Base-by-base conservation (phyloP, 192 early-diverging fungal species). In the Coemansia umbellata region DNA sequence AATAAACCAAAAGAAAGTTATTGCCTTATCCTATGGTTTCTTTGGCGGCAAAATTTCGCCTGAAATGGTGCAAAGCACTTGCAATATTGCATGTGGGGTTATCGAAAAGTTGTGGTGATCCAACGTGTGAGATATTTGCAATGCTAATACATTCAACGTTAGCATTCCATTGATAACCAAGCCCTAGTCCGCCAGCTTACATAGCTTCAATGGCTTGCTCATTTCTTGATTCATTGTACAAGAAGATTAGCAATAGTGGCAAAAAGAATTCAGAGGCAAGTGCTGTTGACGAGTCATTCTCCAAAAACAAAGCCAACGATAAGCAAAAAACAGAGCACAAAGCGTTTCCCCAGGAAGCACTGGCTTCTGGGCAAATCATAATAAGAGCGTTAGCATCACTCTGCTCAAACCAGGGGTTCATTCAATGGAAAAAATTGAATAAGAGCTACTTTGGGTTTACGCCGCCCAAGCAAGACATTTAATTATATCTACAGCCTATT, bases 21-120 rank as follows among this genome's bases (percentile, higher is more conserved):
- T 58, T 11, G 63, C 63, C 5, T 33, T 66, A 10, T 66, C 63
- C 4, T 66, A 58, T 58, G 63, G 55, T 9, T 66, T 66, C 18
- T 58, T 31, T 19, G 58, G 58, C 26, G 37, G 50, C 36, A 56
- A 66, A 19, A 66, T 66, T 11, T 53, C 63, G 19, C 8, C 31
- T n/a, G 42, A 41, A 30, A 66, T 58, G 31, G 50, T 45, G 17
- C 27, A 53, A 14, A 66, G 58, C 35, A 56, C 63, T 1, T 47
- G 55, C 17, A 5, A 19, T 0, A 41, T 55, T 24, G 50, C 63
- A 27, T 53, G 50, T 18, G 27, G 10, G 5, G 32, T 66, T 40
- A 45, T 66, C 13, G 36, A 56, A 2, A 66, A 58, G 44, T 51
- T 66, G 10, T 66, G 63, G 63, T 10, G n/a, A 0, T 19, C 32